Evolutionary conservation across 345 rosid species (phyloP), one percentile per base, ranked within the genome.

Genomic region (Leavenworthia alabamica): DNA sequence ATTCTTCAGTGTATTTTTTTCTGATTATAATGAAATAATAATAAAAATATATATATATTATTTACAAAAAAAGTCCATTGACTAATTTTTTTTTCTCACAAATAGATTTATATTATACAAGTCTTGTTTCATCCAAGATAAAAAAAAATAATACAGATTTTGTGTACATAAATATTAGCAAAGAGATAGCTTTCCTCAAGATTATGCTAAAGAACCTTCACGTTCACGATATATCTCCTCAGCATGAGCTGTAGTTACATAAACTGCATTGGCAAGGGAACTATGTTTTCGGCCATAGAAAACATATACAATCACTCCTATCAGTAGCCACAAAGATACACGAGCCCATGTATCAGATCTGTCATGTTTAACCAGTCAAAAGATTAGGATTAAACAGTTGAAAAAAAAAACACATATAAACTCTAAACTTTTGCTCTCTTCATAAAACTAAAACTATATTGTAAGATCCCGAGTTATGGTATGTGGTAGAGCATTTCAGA

Each of bases 331-430:
- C 28, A 83, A 75, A 0, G 90, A 85, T 39, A 89, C 95, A 46
- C 95, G 83, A 36, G 77, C 77, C 97, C 92, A 89, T 14, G 94
- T 86, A 4, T 70, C 82, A 43, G 71, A 42, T 37, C 96, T 89
- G 74, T 31, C 39, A 19, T 14, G 35, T 48, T 48, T 31, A 39
- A 1, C 17, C n/a, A 0, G 2, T 24, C 23, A 5, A 48, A 8
- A 32, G 65, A 60, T 43, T 60, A 44, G 61, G 22, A 20, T 20
- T 1, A 20, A 20, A 20, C 22, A 20, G 22, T 20, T 20, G 22
- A 20, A 20, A 20, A 2, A 20, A 20, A 20, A 20, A 1, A 20
- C 22, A n/a, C n/a, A n/a, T n/a, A n/a, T n/a, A 1, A 20, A 20
- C 22, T 20, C 22, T 20, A 20, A 20, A 20, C 22, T 20, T 20